phyloP scores from a whole-genome alignment of 2,329 filamentous ascomycete genomes.

The Pyrenophora teres region DNA sequence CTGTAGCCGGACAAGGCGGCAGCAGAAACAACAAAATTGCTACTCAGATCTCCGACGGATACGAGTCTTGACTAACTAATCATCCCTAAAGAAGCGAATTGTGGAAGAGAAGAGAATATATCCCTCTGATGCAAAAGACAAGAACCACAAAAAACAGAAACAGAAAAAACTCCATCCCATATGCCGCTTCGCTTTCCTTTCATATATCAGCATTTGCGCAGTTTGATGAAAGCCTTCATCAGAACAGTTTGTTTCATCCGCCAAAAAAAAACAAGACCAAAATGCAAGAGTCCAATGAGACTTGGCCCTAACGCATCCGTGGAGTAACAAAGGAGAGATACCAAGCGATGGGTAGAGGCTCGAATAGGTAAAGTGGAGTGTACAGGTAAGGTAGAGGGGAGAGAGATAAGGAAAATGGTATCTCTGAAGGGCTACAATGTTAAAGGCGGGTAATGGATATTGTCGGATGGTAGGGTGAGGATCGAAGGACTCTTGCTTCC shows the following conservation, averaged over 20 bases:
- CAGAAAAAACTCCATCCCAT: slow-evolving; percentile 24
- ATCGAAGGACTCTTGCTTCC: slow-evolving; percentile 34
- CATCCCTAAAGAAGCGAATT: slow-evolving; percentile 43
- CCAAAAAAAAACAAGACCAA: slow-evolving; percentile 2
- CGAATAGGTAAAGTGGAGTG: slow-evolving; percentile 27
- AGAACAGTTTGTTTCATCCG: slow-evolving; percentile 31
- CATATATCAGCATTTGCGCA: slow-evolving; percentile 22
- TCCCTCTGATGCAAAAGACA: slow-evolving; percentile 28
- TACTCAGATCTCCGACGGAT: slow-evolving; percentile 39
- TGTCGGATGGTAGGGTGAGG: slow-evolving; percentile 14
- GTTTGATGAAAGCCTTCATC: slow-evolving; percentile 24
- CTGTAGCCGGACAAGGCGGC: not conserved
- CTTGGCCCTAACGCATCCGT: slow-evolving; percentile 17
- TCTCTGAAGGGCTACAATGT: slow-evolving; percentile 47
- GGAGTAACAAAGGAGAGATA: slow-evolving; percentile 44
- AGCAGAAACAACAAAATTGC: not conserved
- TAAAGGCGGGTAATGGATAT: slow-evolving; percentile 8
- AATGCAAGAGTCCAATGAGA: slow-evolving; percentile 25
- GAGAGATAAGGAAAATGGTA: slow-evolving; percentile 46
- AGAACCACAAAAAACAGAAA: slow-evolving; percentile 12
- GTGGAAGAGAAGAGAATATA: slow-evolving; percentile 12
- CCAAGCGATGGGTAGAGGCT: slow-evolving; percentile 33
- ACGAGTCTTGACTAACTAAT: slow-evolving; percentile 50
- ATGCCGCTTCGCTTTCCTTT: slow-evolving; percentile 24
- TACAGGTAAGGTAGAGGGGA: slow-evolving; percentile 29